Conservation (phyloP, 1,284 basidiomycete species). For the Leccinum pachyderme region DNA sequence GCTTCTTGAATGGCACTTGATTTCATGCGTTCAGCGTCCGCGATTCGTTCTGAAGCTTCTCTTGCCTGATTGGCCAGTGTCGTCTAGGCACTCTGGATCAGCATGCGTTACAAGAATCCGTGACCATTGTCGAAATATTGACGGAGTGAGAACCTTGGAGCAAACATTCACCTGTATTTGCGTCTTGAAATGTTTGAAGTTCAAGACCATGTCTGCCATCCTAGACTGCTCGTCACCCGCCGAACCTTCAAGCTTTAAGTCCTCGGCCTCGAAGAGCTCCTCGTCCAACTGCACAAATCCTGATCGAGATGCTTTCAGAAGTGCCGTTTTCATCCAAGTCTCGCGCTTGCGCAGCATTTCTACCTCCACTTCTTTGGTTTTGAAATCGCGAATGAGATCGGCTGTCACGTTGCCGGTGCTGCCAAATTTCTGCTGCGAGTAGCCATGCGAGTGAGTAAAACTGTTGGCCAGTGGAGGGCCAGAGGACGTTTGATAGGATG, state of each 20-base stretch:
- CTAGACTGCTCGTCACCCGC: slow-evolving; percentile 41
- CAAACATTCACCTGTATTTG: slow-evolving; percentile 72
- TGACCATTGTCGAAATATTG: not conserved
- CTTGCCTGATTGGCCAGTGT: slow-evolving; percentile 75
- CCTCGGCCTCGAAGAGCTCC: slow-evolving; percentile 35
- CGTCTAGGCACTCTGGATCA: slow-evolving; percentile 43
- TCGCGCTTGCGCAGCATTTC: slow-evolving; percentile 78
- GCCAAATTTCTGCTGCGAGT: slow-evolving; percentile 41
- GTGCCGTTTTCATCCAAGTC: slow-evolving; percentile 83
- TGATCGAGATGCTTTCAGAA: slow-evolving; percentile 74
- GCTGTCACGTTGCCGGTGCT: slow-evolving; percentile 69
- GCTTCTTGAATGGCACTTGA: slow-evolving; percentile 89
- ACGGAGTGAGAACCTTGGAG: slow-evolving; percentile 3
- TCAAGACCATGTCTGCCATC: slow-evolving; percentile 73
- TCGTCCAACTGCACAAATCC: slow-evolving; percentile 77
- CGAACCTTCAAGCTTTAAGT: slow-evolving; percentile 39
- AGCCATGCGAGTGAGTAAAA: slow-evolving; percentile 26
- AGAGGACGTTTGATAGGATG: slow-evolving; percentile 55
- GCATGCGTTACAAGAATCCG: slow-evolving; percentile 10
- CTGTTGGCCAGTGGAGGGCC: slow-evolving; percentile 41
- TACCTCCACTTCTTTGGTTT: slow-evolving; percentile 78
- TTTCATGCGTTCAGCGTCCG: slow-evolving; percentile 80
- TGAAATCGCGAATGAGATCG: slow-evolving; percentile 76
- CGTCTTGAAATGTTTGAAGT: slow-evolving; percentile 88
- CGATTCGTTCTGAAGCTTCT: slow-evolving; percentile 73